Percentiles rank a stretch among this genome's conserved stretches.
Conservation (phyloP, 129 eudicot genomes). For the Dittrichia graveolens region DNA sequence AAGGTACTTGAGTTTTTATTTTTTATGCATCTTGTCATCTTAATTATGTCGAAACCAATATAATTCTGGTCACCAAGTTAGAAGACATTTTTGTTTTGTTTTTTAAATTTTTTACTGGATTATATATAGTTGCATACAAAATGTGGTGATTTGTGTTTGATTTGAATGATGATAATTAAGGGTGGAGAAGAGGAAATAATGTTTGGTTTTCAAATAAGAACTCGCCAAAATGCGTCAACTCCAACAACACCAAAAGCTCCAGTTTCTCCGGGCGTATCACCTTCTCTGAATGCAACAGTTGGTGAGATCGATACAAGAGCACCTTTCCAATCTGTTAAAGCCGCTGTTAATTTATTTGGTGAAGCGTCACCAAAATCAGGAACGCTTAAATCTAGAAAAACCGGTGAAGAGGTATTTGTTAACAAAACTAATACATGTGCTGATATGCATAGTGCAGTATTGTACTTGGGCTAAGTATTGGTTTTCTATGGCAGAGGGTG, state of each 20-base stretch:
- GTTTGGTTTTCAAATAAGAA: slow-evolving; percentile 54
- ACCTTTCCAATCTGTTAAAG: slow-evolving; percentile 88
- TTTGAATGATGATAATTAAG: slow-evolving; percentile 5
- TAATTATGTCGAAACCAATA: not conserved
- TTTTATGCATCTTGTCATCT: not conserved
- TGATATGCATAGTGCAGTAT: no score
- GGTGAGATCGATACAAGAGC: slow-evolving; percentile 84
- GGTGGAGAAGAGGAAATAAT: slow-evolving; percentile 40
- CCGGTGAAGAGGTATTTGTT: slow-evolving; percentile 55
- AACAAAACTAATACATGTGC: no score
- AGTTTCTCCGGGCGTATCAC: slow-evolving; percentile 28
- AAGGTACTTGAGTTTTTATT: slow-evolving; percentile 12
- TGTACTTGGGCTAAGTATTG: not conserved
- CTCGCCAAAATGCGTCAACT: slow-evolving; percentile 43
- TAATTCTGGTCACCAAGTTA: not conserved
- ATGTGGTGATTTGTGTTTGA: not conserved
- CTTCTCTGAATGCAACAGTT: slow-evolving; percentile 49
- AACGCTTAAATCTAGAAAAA: slow-evolving; percentile 48
- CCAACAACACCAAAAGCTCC: slow-evolving; percentile 24
- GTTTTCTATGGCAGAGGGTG: slow-evolving; percentile 46
- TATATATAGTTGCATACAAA: not conserved
- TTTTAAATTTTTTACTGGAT: not conserved
- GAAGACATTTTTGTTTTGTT: not conserved
- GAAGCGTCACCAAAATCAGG: slow-evolving; percentile 57
- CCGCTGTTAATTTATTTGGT: slow-evolving; percentile 80